Evolutionary conservation across 106 monocot genomes (phyloP), one percentile per base, ranked within the genome.

Genomic region (Dioscorea alata): DNA sequence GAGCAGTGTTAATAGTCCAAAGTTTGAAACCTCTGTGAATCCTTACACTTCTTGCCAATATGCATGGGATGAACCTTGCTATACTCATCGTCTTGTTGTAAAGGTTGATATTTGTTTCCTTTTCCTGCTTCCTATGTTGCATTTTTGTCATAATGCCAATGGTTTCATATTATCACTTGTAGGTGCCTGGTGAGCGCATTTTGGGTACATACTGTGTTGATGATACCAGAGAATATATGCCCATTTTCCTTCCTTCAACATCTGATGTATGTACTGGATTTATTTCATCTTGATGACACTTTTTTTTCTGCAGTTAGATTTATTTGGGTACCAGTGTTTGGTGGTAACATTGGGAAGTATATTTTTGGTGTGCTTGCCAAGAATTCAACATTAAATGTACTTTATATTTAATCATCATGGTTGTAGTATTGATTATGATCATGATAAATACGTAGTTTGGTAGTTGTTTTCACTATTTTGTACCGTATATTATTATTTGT

Each of bases 21-120:
- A n/a, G n/a, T 78, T 80, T 81, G 97, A 99, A 80, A 92, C 89
- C n/a, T 58, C 70, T 69, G 81, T 99, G 25, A 80, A 87, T 87
- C 63, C 92, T 13, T 99, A 99, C 66, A 79, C 92, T 70, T 90
- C 92, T 71, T 83, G 78, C 52, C 71, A 87, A 51, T 99, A 90
- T 75, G 92, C 92, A 51, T 99, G 97, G 97, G 97, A 99, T 83
- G 97, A 99, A 69, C 97, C 92, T 75, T 86, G 74, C 53, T 90
- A 85, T 62, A 85, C 89, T 71, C 97, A 99, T 81, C 92, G 89
- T n/a, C 92, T 99, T 32, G 49, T 85, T 60, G 54, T 99, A 71
- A 92, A 99, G 76, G 97, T 99, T 80, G 42, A 42, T 42, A 42
- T 42, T 42, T 51, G 64, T 19, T 17, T 59, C 59, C 14, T 15